Evolutionary conservation across 1,284 basidiomycete species (phyloP).

Genomic region (Malassezia sp.): DNA sequence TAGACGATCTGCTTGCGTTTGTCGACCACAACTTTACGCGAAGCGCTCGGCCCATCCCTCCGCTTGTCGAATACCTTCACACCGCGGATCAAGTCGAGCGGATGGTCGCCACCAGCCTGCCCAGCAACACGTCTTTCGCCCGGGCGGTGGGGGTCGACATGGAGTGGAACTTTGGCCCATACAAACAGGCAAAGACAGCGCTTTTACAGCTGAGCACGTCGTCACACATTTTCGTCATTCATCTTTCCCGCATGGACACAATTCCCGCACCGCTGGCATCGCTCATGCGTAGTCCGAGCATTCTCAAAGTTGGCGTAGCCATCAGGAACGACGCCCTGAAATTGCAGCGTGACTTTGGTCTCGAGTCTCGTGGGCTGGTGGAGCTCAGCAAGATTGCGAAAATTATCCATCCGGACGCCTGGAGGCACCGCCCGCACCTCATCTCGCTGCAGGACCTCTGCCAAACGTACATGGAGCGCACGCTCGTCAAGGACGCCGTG

Average conservation of each 20-base stretch:
- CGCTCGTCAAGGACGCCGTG: constrained; percentile 24
- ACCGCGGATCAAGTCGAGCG: constrained; percentile 17
- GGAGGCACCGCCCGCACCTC: constrained; percentile 16
- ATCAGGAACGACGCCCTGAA: constrained; percentile 29
- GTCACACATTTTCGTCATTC: constrained; percentile 22
- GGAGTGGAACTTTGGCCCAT: constrained; percentile 26
- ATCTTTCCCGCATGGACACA: constrained; percentile 21
- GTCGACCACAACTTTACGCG: too few species aligned
- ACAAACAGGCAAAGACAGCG: constrained; percentile 18
- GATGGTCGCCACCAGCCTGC: constrained; percentile 11
- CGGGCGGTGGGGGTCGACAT: constrained; percentile 29
- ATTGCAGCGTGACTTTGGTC: constrained; percentile 27
- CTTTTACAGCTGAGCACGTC: constrained; percentile 25
- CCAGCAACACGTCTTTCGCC: constrained; percentile 3
- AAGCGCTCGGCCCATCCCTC: too few species aligned
- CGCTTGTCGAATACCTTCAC: constrained; percentile 21
- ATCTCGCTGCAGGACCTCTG: constrained; percentile 31
- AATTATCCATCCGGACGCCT: constrained; percentile 18
- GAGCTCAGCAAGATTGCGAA: constrained; percentile 27
- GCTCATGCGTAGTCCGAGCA: constrained; percentile 20
- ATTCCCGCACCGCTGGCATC: constrained; percentile 12
- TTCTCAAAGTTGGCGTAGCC: constrained; percentile 32
- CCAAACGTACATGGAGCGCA: constrained; percentile 22
- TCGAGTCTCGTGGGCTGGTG: constrained; percentile 19
- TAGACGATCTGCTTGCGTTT: too few species aligned